Evolutionary conservation across 208 protist genomes (phyloP), one percentile per base, ranked within the genome.

Genomic region (Crithidia sp.): DNA sequence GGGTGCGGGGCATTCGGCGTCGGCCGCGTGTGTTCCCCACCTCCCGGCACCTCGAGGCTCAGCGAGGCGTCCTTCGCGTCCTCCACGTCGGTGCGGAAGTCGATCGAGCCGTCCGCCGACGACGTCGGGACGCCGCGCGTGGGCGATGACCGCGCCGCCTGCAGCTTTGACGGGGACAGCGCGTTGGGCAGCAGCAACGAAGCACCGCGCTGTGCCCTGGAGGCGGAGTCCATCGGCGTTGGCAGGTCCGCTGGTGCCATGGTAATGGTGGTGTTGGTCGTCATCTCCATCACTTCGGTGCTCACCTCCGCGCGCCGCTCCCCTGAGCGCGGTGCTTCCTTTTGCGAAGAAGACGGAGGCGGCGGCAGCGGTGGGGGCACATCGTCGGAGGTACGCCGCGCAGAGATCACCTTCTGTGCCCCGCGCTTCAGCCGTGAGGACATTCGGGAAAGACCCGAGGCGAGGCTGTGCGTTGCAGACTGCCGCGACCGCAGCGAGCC

Each of bases 381-480:
- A 7, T 55, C 54, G 19, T 44, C 62, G 5, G 55, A 53, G 44
- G 43, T 37, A 4, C 16, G 62, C 5, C 19, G 8, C 5, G 55
- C 28, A 28, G 41, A 13, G 43, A 43, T 63, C 12, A 8, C 10
- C 7, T 28, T 36, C 39, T 40, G 63, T 37, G 40, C 64, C n/a
- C 65, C 45, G 2, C 65, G 50, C 58, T 66, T 77, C n/a, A 73
- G 43, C 36, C 56, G 39, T 7, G 74, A 73, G 12, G 61, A 63
- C n/a, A 77, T 5, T 2, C 73, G 73, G 7, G 73, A 71, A 12
- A 71, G 58, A 52, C 65, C 65, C 4, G 73, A 67, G 36, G 59
- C 40, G 50, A 67, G 2, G 73, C 65, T 71, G 66, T 54, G 50
- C 19, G 55, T 44, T 1, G 64, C 69, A 45, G 65, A 77, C n/a